Percentiles rank a stretch among this genome's conserved stretches.
These are phyloP conservation scores for Lenzites betulinus DNA, from an alignment of 768 basidiomycete species.

Conservation along the genomic window DNA sequence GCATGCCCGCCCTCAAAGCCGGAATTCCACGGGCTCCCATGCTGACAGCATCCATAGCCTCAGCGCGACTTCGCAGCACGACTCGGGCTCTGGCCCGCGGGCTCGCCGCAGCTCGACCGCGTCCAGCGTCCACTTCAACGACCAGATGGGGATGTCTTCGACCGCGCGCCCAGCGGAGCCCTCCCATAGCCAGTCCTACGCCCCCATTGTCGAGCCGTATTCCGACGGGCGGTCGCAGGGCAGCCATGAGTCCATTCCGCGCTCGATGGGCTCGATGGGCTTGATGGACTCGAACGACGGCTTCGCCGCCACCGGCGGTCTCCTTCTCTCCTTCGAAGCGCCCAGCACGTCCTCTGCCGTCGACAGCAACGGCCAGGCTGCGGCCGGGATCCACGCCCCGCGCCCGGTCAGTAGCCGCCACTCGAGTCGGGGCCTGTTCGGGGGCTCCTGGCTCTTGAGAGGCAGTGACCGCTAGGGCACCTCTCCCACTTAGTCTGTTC, in stretches of 20 bases:
- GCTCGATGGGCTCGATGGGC: constrained; percentile 11
- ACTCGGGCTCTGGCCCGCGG: background rate
- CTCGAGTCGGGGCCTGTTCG: constrained; percentile 11
- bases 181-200: background rate
- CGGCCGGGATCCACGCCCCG: constrained; percentile 23
- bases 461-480: background rate
- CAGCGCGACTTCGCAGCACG: constrained; percentile 5
- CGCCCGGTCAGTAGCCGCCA: constrained; percentile 21
- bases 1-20: constrained; percentile 1
- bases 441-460: constrained; percentile 9
- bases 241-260: constrained; percentile 19
- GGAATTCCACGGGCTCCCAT: constrained; percentile 8
- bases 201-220: constrained; percentile 5
- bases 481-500: too few relatives aligned
- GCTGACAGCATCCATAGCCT: constrained; percentile 10
- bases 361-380: constrained; percentile 18
- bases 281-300: background rate
- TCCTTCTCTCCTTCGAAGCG: constrained; percentile 20
- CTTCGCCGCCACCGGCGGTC: constrained; percentile 4
- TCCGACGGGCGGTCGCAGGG: constrained; percentile 1
- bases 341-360: constrained; percentile 22
- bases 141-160: background rate
- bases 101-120: constrained; percentile 11
- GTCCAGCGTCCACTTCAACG: constrained; percentile 2
- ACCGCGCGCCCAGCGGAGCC: constrained; percentile 1